Conservation (phyloP, 2,329 filamentous ascomycete genomes). For the Epichloe sylvatica region DNA sequence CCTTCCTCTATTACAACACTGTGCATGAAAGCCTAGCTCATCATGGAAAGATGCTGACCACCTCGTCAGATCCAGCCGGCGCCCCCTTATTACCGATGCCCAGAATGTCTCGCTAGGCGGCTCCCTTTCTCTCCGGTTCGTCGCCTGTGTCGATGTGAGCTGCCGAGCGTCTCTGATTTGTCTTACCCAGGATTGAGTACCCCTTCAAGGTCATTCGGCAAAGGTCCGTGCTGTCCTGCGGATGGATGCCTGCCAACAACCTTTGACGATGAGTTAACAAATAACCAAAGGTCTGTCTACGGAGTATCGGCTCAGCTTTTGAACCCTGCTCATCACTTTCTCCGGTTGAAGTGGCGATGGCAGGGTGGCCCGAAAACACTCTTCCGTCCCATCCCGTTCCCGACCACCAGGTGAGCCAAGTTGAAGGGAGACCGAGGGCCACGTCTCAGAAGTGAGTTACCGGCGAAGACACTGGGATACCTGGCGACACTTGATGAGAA, state of each 20-base stretch:
- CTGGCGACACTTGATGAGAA: neutral
- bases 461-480: neutral
- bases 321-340: neutral
- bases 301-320: neutral
- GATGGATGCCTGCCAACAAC: neutral
- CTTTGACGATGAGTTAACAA: too few species aligned
- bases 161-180: conserved; percentile 1
- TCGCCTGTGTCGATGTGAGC: neutral
- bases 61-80: neutral
- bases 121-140: neutral
- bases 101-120: conserved; percentile 2
- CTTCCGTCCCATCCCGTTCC: neutral
- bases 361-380: neutral
- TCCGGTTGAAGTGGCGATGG: neutral
- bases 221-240: neutral
- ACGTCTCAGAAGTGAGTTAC: neutral
- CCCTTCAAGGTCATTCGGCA: neutral
- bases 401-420: neutral
- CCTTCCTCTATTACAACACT: neutral
- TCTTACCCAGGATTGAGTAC: neutral
- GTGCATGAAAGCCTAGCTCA: too few species aligned
- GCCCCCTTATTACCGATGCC: neutral
- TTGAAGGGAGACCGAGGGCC: neutral
- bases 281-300: too few species aligned
- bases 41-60: neutral